Conservation (phyloP, 805 yeast genomes). For the Naumovozyma baii region DNA sequence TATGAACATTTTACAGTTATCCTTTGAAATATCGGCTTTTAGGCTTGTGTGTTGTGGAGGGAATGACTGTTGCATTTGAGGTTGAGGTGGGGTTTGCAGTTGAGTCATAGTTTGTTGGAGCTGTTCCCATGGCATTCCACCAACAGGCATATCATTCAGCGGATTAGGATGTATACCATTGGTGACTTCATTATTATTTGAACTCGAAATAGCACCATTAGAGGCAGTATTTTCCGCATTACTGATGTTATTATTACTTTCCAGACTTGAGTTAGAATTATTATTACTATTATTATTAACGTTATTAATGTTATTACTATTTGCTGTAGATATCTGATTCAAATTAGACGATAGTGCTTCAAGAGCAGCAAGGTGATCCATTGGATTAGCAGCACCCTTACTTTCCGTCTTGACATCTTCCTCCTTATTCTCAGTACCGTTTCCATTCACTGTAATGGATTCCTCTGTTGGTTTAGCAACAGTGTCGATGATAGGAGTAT, state of each 20-base stretch:
- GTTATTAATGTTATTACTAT: constrained; percentile 8
- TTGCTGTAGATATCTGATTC: constrained; percentile 18
- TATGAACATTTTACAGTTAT: constrained; percentile 84
- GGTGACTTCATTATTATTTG: constrained; percentile 7
- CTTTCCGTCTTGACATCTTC: constrained; percentile 5
- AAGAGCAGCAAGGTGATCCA: constrained; percentile 30
- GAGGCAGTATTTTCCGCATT: constrained; percentile 8
- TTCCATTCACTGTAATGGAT: constrained; percentile 7
- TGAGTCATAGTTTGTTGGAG: constrained; percentile 29
- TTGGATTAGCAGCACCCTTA: constrained; percentile 4
- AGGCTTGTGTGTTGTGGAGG: constrained; percentile 11
- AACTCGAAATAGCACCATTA: constrained; percentile 1
- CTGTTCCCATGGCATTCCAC: constrained; percentile 26
- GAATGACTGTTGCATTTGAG: constrained; percentile 1
- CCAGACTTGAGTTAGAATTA: constrained; percentile 6
- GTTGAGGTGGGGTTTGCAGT: constrained; percentile 20
- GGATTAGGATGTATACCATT: not conserved
- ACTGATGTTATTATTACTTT: constrained; percentile 6
- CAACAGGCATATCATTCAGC: not conserved
- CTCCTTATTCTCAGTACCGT: constrained; percentile 3
- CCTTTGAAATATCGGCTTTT: constrained; percentile 50
- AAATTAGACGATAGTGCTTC: constrained; percentile 29
- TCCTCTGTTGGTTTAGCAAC: constrained; percentile 2
- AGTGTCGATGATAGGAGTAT: constrained; percentile 6
- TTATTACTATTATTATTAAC: constrained; percentile 8